Base-by-base conservation (phyloP, 768 basidiomycete genomes). In the Paxillus involutus region DNA sequence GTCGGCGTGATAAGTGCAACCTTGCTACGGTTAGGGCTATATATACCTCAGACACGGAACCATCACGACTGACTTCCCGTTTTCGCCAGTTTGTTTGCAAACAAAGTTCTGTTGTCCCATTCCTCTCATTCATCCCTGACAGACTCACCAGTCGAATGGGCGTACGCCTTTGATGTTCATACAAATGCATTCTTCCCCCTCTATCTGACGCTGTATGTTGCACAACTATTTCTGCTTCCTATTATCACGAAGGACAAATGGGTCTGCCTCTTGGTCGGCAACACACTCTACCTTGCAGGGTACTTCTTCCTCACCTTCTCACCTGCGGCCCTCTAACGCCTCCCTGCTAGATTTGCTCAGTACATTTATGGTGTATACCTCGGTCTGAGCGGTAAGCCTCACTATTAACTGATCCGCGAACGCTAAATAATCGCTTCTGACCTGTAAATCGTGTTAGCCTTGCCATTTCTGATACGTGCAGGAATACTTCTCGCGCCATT, bases 161-260 rank as follows among this genome's bases (percentile, higher is more conserved):
- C 88, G 4, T 98, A 97, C 71, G 93, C 91, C 12, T 96, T 98
- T 64, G 96, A 98, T 70, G 89, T 98, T 14, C 94, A 97, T 71
- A 95, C 89, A 55, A 98, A 98, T 64, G 88, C 94, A 3, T 98
- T 98, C 78, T 96, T 98, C 72, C 94, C 94, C 17, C 76, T 94
- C 55, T 96, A 91, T 73, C 81, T 97, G 55, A 88, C 90, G 10
- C 81, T 97, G 50, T 97, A 97, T 68, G 76, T 94, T 54, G 89
- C 89, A 0, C 92, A 98, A 66, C 79, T 97, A 11, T 85, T 95
- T 58, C 79, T 98, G 11, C 81, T 91, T 2, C 89, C 92, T 2
- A 79, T 98, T 44, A 77, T 98, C 46, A 80, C 91, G 37, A 84
- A 83, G 63, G 84, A 85, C 61, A 91, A 89, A 61, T 98, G 95